These are phyloP conservation scores for Huntiella moniliformis DNA, from an alignment of 2,329 filamentous ascomycete genomes.

Conservation along the genomic window DNA sequence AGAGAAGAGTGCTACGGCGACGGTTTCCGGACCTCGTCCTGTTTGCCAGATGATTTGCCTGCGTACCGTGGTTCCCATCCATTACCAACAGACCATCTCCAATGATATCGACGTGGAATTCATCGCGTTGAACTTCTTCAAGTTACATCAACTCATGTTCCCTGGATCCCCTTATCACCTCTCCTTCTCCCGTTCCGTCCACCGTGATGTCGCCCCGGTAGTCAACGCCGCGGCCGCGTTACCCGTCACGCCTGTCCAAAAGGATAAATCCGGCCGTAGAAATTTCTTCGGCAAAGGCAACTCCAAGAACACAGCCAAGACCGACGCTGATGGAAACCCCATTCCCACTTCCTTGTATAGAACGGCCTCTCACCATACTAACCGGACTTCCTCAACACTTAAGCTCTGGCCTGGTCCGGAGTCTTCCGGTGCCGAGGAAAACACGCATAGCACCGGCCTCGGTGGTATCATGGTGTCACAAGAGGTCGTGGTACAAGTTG, in stretches of 20 bases:
- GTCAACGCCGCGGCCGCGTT: slow-evolving; percentile 17
- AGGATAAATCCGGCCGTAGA: not conserved
- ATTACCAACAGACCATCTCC: slow-evolving; percentile 24
- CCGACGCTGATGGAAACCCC: slow-evolving; percentile 15
- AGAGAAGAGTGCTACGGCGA: not conserved
- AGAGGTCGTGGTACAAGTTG: slow-evolving; percentile 32
- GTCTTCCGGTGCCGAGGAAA: slow-evolving; percentile 9
- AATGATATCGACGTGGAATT: slow-evolving; percentile 35
- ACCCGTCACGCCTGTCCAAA: slow-evolving; percentile 6
- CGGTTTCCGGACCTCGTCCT: not conserved
- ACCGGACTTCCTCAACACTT: slow-evolving; percentile 18
- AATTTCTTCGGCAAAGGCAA: not conserved
- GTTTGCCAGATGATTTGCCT: slow-evolving; percentile 30
- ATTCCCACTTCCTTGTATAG: slow-evolving; percentile 14
- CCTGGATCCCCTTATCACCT: slow-evolving; percentile 34
- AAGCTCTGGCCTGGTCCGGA: slow-evolving; percentile 17
- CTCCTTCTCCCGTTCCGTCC: slow-evolving; percentile 39
- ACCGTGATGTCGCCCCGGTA: slow-evolving; percentile 39
- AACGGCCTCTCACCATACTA: slow-evolving; percentile 14
- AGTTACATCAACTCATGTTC: slow-evolving; percentile 44
- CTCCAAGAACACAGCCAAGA: not conserved
- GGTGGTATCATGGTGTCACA: slow-evolving; percentile 45
- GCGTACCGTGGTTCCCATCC: slow-evolving; percentile 41
- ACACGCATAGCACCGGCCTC: slow-evolving; percentile 15
- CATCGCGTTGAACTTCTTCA: slow-evolving; percentile 45